These are phyloP conservation scores for Plasmodium gallinaceum DNA, from an alignment of 169 alveolate species.

Conservation along the genomic window DNA sequence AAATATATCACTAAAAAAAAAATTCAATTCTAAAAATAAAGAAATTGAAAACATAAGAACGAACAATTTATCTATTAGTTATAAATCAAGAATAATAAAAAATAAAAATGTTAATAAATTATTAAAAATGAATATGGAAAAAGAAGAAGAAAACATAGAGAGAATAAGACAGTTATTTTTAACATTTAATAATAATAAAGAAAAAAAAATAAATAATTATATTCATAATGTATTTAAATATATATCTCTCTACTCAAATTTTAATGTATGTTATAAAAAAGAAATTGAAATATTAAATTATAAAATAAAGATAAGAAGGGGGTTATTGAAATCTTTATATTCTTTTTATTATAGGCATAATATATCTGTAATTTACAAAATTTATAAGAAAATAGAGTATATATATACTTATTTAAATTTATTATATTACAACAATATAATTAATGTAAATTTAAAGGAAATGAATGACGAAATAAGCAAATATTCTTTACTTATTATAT, in stretches of 20 bases:
- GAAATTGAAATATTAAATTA: slow-evolving; percentile 27
- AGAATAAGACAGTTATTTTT: slow-evolving; percentile 48
- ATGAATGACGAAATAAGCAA: slow-evolving; percentile 28
- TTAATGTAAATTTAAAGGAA: slow-evolving; percentile 36
- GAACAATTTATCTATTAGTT: slow-evolving; percentile 36
- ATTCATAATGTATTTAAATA: slow-evolving; percentile 49
- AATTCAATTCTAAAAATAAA: background rate
- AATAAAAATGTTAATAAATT: slow-evolving; percentile 25
- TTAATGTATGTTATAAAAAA: slow-evolving; percentile 41
- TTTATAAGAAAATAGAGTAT: slow-evolving; percentile 61
- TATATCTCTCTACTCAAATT: slow-evolving; percentile 48
- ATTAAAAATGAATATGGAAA: slow-evolving; percentile 11
- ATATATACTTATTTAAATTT: slow-evolving; percentile 51
- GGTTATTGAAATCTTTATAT: slow-evolving; percentile 39
- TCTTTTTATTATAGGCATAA: slow-evolving; percentile 58
- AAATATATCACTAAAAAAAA: background rate
- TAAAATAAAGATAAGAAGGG: slow-evolving; percentile 27
- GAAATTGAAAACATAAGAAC: background rate
- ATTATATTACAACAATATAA: slow-evolving; percentile 30
- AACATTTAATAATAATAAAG: slow-evolving; percentile 60
- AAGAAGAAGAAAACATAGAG: slow-evolving; percentile 50
- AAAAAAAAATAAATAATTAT: slow-evolving; percentile 57
- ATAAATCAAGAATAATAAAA: slow-evolving; percentile 12
- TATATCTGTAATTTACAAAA: slow-evolving; percentile 42
- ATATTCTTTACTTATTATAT: slow-evolving; percentile 33